Evolutionary conservation across 176 grass and related monocot species (phyloP).

Genomic region (Tuctoria greenei): DNA sequence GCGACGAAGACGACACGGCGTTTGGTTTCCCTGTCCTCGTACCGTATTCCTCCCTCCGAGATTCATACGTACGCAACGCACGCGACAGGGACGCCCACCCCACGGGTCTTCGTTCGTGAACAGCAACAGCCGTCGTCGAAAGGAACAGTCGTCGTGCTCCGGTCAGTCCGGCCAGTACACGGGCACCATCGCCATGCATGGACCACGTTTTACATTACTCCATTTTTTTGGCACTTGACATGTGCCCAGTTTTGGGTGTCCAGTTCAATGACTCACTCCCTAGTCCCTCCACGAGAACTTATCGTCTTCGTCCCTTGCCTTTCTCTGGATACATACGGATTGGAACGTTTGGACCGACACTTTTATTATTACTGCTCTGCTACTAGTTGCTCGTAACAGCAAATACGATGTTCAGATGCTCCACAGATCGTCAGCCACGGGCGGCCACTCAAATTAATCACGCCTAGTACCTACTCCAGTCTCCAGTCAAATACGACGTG

Average conservation of each 20-base stretch:
- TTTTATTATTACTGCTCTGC: neutral
- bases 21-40: neutral
- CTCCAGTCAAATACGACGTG: too few species aligned
- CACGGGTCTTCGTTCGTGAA: neutral
- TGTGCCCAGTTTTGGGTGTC: neutral
- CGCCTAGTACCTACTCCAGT: too few species aligned
- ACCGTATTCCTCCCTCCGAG: neutral
- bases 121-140: neutral
- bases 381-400: neutral
- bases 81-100: constrained; percentile 1
- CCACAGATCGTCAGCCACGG: too few species aligned
- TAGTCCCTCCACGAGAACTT: too few species aligned
- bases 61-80: neutral
- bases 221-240: neutral
- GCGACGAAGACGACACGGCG: neutral
- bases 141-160: constrained; percentile 26
- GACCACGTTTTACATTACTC: neutral
- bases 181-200: too few species aligned
- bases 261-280: neutral
- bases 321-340: neutral
- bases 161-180: too few species aligned
- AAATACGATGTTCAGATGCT: neutral
- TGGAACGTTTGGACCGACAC: neutral
- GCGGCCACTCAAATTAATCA: neutral
- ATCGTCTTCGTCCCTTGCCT: neutral